These are phyloP conservation scores for Pythium apleroticum DNA, from an alignment of 352 stramenopile species.

Conservation along the genomic window DNA sequence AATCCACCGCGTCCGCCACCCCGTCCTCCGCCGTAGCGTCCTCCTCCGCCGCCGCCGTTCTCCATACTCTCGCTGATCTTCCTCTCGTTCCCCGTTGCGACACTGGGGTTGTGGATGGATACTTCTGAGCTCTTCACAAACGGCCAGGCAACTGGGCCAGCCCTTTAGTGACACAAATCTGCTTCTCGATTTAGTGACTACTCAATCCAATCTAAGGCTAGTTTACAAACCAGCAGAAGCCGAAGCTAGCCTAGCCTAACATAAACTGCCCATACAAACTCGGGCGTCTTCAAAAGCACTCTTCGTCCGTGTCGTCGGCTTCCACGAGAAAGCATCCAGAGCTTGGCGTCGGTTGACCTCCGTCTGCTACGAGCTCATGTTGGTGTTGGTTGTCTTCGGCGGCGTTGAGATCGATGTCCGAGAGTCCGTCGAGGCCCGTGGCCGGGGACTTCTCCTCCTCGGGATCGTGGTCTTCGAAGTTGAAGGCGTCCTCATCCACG, in stretches of 20 bases:
- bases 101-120: background rate
- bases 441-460: constrained; percentile 1
- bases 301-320: constrained; percentile 17
- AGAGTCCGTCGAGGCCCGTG: background rate
- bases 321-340: constrained; percentile 24
- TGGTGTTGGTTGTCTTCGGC: constrained; percentile 6
- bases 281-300: background rate
- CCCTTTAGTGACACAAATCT: background rate
- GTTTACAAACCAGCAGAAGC: background rate
- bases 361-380: background rate
- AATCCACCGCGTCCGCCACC: constrained; percentile 3
- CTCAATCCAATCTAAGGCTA: background rate
- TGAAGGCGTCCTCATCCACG: background rate
- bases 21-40: constrained; percentile 1
- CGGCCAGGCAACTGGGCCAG: background rate
- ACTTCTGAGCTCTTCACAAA: background rate
- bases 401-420: constrained; percentile 19
- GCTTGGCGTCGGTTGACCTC: background rate
- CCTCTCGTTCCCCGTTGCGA: background rate
- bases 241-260: background rate
- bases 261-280: no score
- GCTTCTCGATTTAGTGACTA: background rate
- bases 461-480: background rate
- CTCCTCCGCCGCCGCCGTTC: constrained; percentile 9
- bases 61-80: constrained; percentile 6